phyloP scores from a whole-genome alignment of 2,329 filamentous ascomycete species.

The Trichoderma sp. region DNA sequence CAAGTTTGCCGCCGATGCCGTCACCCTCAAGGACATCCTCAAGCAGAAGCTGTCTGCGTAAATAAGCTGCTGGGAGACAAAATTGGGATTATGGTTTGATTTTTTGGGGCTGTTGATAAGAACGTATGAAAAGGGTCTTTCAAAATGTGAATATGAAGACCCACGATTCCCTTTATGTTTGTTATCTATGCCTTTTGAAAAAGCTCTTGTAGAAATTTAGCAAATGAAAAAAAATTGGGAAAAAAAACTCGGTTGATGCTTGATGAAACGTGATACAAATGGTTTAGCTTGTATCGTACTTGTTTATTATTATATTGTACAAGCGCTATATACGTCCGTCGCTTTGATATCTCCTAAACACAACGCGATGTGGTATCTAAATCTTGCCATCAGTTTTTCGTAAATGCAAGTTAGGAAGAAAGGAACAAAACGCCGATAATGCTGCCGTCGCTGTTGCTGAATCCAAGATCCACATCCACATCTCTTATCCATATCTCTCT shows the following conservation, averaged over 20 bases:
- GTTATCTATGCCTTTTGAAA: constrained; percentile 16
- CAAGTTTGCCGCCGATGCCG: constrained; percentile 96
- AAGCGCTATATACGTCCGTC: not conserved
- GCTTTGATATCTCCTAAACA: not conserved
- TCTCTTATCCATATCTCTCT: not conserved
- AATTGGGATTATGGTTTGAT: not conserved
- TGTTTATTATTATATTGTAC: not conserved
- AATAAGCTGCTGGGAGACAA: constrained; percentile 34
- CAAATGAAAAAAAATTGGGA: not conserved
- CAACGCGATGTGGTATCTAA: not conserved
- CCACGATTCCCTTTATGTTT: constrained; percentile 17
- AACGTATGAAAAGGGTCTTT: constrained; percentile 16
- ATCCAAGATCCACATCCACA: not conserved
- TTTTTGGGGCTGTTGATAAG: constrained; percentile 3
- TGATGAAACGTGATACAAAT: not conserved
- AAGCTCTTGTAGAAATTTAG: not conserved
- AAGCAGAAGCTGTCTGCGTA: constrained; percentile 75
- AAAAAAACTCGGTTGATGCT: not conserved
- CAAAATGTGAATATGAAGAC: constrained; percentile 24
- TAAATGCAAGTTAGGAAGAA: not conserved
- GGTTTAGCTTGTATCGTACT: not conserved
- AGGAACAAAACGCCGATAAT: not conserved
- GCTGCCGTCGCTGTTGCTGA: not conserved
- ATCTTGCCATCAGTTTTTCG: not conserved
- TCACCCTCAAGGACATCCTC: constrained; percentile 91